Percentiles rank a stretch among this genome's conserved stretches.
phyloP scores from a whole-genome alignment of 441 rosid genomes.

The Adansonia gregorii region DNA sequence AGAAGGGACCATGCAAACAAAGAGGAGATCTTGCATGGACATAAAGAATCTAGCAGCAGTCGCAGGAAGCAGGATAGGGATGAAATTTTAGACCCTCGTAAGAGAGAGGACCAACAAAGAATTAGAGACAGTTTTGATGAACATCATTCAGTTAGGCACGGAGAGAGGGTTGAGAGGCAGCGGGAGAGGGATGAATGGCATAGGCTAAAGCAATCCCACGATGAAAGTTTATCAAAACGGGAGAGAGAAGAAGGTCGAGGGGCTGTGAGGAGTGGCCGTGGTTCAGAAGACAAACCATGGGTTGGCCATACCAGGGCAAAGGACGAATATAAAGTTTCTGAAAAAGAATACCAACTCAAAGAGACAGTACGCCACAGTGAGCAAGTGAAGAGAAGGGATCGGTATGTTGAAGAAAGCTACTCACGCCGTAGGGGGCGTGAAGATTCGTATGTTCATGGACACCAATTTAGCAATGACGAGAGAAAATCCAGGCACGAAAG shows the following conservation, averaged over 20 bases:
- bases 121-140: slow-evolving; percentile 74
- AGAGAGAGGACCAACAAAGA: slow-evolving; percentile 82
- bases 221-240: slow-evolving; percentile 57
- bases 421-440: slow-evolving; percentile 65
- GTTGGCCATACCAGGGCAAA: slow-evolving; percentile 53
- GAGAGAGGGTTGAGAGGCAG: slow-evolving; percentile 80
- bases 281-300: slow-evolving; percentile 76
- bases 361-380: slow-evolving; percentile 67
- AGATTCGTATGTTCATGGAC: slow-evolving; percentile 60
- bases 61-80: slow-evolving; percentile 83
- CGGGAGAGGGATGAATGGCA: slow-evolving; percentile 74
- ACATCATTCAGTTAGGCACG: slow-evolving; percentile 66
- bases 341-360: slow-evolving; percentile 70
- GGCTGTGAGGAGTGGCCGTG: slow-evolving; percentile 58
- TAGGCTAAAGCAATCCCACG: slow-evolving; percentile 60
- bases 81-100: slow-evolving; percentile 64
- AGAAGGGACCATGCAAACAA: slow-evolving; percentile 68
- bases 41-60: slow-evolving; percentile 61
- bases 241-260: slow-evolving; percentile 82
- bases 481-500: slow-evolving; percentile 78
- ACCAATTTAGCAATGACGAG: slow-evolving; percentile 55
- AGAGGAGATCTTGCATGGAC: slow-evolving; percentile 62
- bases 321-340: slow-evolving; percentile 68
- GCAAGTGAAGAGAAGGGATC: slow-evolving; percentile 74
- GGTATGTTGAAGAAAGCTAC: slow-evolving; percentile 63